Percentiles rank a stretch among this genome's conserved stretches.
Evolutionary conservation across 73 alveolate species (phyloP).

Genomic region (Blepharisma japonicum): DNA sequence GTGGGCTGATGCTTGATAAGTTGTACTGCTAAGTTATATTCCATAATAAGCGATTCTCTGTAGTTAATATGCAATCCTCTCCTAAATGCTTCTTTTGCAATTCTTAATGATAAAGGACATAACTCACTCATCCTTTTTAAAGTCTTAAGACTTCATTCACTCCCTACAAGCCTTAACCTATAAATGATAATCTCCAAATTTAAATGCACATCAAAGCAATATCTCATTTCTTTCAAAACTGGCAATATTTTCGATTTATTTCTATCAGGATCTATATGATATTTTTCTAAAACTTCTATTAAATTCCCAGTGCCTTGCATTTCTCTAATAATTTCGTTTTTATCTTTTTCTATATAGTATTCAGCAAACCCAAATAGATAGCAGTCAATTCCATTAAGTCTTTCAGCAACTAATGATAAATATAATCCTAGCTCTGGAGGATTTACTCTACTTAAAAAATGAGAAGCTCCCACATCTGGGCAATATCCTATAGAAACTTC

Average conservation of each 20-base stretch:
- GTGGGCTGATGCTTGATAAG: no score
- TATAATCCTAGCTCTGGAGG: slow-evolving; percentile 34
- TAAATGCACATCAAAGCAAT: no score
- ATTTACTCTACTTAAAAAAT: slow-evolving; percentile 20
- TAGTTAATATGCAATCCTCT: slow-evolving; percentile 69
- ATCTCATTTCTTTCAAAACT: no score
- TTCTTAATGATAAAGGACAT: slow-evolving; percentile 64
- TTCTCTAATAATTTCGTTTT: not conserved
- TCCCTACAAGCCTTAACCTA: no score
- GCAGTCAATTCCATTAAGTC: slow-evolving; percentile 27
- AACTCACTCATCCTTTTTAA: slow-evolving; percentile 32
- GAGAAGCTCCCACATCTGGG: slow-evolving; percentile 50
- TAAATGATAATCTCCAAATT: no score
- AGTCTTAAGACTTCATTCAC: slow-evolving; percentile 34
- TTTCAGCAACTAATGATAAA: slow-evolving; percentile 37
- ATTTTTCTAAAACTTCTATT: no score
- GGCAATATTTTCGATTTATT: no score
- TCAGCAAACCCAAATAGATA: not conserved
- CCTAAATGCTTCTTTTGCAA: slow-evolving; percentile 65
- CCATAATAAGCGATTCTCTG: slow-evolving; percentile 73
- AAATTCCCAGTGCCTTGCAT: no score
- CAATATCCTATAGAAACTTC: slow-evolving; percentile 36
- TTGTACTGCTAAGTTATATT: slow-evolving; percentile 36
- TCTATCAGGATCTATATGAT: no score
- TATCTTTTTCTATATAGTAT: not conserved